Evolutionary conservation across 805 yeast genomes (phyloP).

Genomic region (Saturnispora zaruensis): DNA sequence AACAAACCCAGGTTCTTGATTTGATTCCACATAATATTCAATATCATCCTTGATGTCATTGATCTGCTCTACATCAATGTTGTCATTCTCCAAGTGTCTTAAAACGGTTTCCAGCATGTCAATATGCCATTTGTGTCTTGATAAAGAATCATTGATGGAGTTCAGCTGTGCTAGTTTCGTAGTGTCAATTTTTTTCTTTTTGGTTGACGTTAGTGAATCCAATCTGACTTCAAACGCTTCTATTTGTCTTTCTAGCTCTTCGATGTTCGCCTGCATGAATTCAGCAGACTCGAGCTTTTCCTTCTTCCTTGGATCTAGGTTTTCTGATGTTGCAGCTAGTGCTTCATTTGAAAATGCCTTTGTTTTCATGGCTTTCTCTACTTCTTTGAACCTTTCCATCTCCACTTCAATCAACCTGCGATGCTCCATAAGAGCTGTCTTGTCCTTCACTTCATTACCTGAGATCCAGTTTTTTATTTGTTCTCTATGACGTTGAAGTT

Average conservation of each 20-base stretch:
- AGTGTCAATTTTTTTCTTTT: constrained; percentile 35
- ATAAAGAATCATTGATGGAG: constrained; percentile 54
- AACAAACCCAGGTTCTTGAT: constrained; percentile 87
- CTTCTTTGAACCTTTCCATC: constrained; percentile 54
- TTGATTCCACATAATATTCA: constrained; percentile 85
- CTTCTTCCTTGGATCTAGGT: constrained; percentile 41
- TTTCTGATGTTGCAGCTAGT: constrained; percentile 29
- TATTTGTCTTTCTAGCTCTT: constrained; percentile 70
- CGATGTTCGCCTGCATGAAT: constrained; percentile 63
- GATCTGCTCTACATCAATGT: constrained; percentile 66
- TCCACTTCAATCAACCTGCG: constrained; percentile 34
- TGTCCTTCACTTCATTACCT: constrained; percentile 43
- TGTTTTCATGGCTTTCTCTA: constrained; percentile 48
- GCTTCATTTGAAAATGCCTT: constrained; percentile 54
- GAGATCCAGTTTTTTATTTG: constrained; percentile 53
- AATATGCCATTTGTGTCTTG: constrained; percentile 73
- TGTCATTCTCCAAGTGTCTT: constrained; percentile 69
- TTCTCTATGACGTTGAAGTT: constrained; percentile 49
- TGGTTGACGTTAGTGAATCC: constrained; percentile 35
- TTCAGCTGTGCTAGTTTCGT: constrained; percentile 43
- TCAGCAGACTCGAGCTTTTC: constrained; percentile 65
- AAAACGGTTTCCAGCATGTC: constrained; percentile 69
- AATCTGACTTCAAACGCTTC: constrained; percentile 71
- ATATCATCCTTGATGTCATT: constrained; percentile 81
- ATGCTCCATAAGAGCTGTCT: constrained; percentile 39